Percentiles rank a stretch among this genome's conserved stretches.
Evolutionary conservation across 2,329 filamentous ascomycete genomes (phyloP).

Genomic region (Escovopsis sp.): DNA sequence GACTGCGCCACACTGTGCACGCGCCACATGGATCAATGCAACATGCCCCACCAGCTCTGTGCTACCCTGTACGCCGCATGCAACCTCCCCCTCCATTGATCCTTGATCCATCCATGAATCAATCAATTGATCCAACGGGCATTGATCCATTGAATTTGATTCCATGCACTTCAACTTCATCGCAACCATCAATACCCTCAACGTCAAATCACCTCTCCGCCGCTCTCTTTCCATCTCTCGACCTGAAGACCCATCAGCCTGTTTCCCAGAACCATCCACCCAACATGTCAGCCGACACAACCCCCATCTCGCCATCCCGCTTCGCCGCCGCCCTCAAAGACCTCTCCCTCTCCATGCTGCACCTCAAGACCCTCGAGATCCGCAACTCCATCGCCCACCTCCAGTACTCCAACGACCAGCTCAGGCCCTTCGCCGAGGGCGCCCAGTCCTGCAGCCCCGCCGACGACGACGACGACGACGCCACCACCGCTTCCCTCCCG

Average conservation of each 20-base stretch:
- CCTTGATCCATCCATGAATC: neutral
- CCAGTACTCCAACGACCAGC: slow-evolving; percentile 57
- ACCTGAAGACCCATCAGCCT: too few species aligned
- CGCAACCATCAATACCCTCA: too few species aligned
- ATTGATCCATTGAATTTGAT: neutral
- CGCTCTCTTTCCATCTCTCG: too few species aligned
- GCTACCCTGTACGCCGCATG: too few species aligned
- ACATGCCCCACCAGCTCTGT: too few species aligned
- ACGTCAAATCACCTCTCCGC: too few species aligned
- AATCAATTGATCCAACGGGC: too few species aligned
- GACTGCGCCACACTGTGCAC: too few species aligned
- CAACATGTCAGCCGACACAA: slow-evolving; percentile 50
- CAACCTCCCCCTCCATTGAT: slow-evolving; percentile 3
- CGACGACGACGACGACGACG: slow-evolving; percentile 7
- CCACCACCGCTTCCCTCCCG: slow-evolving; percentile 4
- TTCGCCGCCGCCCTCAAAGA: slow-evolving; percentile 55
- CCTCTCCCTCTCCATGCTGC: slow-evolving; percentile 50
- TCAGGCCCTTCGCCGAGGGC: slow-evolving; percentile 51
- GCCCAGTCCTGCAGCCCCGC: slow-evolving; percentile 14
- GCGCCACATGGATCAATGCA: too few species aligned
- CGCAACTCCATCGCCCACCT: slow-evolving; percentile 63
- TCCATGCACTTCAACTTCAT: neutral
- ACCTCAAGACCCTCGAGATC: slow-evolving; percentile 62
- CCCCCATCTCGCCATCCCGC: slow-evolving; percentile 44
- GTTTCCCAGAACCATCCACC: too few species aligned